phyloP scores from a whole-genome alignment of 2,329 filamentous ascomycete genomes.

The Aspergillus fumigatus region DNA sequence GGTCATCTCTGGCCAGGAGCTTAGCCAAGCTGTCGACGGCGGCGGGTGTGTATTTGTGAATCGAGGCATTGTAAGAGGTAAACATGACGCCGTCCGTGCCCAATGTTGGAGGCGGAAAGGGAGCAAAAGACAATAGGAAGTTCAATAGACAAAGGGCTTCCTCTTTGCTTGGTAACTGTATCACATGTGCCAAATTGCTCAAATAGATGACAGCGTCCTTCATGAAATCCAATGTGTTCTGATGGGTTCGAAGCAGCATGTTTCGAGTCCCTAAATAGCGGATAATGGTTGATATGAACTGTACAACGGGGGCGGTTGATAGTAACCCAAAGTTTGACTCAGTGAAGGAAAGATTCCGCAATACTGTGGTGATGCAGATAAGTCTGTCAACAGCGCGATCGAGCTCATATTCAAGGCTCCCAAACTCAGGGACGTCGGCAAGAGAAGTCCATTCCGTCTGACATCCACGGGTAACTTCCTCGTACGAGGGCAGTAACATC shows the following conservation, averaged over 20 bases:
- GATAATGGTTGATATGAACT: slow-evolving; percentile 78
- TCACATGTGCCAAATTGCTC: slow-evolving; percentile 77
- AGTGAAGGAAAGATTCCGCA: slow-evolving; percentile 87
- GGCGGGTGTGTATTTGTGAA: slow-evolving; percentile 83
- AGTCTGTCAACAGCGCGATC: slow-evolving; percentile 82
- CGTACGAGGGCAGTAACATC: slow-evolving; percentile 76
- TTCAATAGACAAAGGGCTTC: slow-evolving; percentile 82
- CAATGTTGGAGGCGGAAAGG: slow-evolving; percentile 63
- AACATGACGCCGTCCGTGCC: slow-evolving; percentile 64
- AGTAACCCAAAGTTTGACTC: slow-evolving; percentile 72
- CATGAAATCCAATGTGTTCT: slow-evolving; percentile 92
- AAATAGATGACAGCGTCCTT: slow-evolving; percentile 88
- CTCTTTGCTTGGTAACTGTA: slow-evolving; percentile 79
- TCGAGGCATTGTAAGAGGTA: slow-evolving; percentile 69
- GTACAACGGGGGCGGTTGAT: slow-evolving; percentile 71
- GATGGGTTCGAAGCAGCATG: slow-evolving; percentile 74
- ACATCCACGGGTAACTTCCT: slow-evolving; percentile 78
- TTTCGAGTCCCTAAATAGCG: slow-evolving; percentile 84
- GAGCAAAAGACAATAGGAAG: slow-evolving; percentile 87
- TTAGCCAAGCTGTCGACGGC: slow-evolving; percentile 90
- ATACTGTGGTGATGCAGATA: slow-evolving; percentile 84
- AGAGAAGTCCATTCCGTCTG: slow-evolving; percentile 68
- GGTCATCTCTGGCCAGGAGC: slow-evolving; percentile 85
- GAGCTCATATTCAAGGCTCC: slow-evolving; percentile 72
- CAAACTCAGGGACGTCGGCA: slow-evolving; percentile 68